Base-by-base conservation (phyloP, 345 rosid species). In the Dimocarpus longan region DNA sequence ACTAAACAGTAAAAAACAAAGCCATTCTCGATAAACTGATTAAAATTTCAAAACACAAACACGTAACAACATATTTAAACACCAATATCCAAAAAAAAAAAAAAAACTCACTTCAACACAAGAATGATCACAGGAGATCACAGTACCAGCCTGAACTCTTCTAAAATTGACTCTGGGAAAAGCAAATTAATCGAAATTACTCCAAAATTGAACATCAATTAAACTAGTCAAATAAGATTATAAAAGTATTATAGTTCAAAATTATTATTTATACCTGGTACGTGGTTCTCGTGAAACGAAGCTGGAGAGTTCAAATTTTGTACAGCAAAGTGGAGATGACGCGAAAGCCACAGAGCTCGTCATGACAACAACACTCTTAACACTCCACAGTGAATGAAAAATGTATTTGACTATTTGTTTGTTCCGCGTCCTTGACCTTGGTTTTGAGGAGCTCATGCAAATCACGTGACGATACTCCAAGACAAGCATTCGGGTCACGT, bases 61-160 rank as follows among this genome's bases (percentile, higher is more conserved):
- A 0, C n/a, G 5, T 13, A 54, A 54, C 60, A 54, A 54, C 21
- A 4, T 19, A 16, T 54, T 12, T 19, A 50, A 42, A 65, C 10
- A 44, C 28, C 28, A 26, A 26, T 26, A 26, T 26, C 28, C 28
- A 60, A 66, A 39, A 66, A 6, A n/a, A 4, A 52, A 43, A 76
- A 65, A 15, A 48, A 71, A 71, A 78, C 88, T 68, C 21, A 93
- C 98, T 83, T 93, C 97, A 69, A 95, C 79, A 91, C 93, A 86
- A 66, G 97, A 86, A 78, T 87, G 85, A 78, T 81, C 90, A 80
- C 94, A 91, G 59, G 87, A 75, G 76, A 87, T 66, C 62, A 76
- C 81, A 68, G 12, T 46, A 68, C 19, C 44, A 66, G 71, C 74
- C 60, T 9, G 84, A 65, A 6, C 42, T 76, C 78, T 82, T 64